Conservation (phyloP, 805 yeast genomes). For the Saturnispora saitoi region DNA sequence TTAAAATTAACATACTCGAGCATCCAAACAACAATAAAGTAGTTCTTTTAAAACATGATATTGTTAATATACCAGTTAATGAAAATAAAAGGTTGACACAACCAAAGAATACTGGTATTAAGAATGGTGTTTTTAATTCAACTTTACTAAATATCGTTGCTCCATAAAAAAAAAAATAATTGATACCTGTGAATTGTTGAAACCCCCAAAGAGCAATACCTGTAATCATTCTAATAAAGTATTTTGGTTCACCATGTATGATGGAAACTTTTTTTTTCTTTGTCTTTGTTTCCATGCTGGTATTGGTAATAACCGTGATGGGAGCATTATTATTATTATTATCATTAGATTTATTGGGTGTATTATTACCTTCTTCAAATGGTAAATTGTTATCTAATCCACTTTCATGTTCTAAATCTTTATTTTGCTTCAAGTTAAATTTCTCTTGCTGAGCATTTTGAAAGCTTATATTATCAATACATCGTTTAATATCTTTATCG, state of each 20-base stretch:
- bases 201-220: conserved; percentile 25
- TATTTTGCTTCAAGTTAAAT: not conserved
- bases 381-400: too few relatives aligned
- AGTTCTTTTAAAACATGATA: conserved; percentile 42
- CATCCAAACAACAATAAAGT: conserved; percentile 41
- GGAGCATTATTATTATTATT: too few relatives aligned
- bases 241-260: conserved; percentile 25
- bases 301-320: too few relatives aligned
- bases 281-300: not conserved
- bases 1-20: conserved; percentile 39
- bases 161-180: conserved; percentile 61
- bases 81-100: conserved; percentile 47
- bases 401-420: not conserved
- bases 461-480: not conserved
- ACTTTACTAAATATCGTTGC: conserved; percentile 46
- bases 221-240: conserved; percentile 21
- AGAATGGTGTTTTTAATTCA: conserved; percentile 45
- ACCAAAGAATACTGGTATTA: conserved; percentile 48
- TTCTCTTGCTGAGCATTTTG: not conserved
- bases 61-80: conserved; percentile 36
- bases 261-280: conserved; percentile 12
- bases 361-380: too few relatives aligned
- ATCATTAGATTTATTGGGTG: too few relatives aligned
- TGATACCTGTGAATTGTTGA: conserved; percentile 54
- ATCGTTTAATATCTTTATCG: conserved; percentile 16